Base-by-base conservation (phyloP, 2,329 filamentous ascomycete species). In the Neoarthrinium moseri region DNA sequence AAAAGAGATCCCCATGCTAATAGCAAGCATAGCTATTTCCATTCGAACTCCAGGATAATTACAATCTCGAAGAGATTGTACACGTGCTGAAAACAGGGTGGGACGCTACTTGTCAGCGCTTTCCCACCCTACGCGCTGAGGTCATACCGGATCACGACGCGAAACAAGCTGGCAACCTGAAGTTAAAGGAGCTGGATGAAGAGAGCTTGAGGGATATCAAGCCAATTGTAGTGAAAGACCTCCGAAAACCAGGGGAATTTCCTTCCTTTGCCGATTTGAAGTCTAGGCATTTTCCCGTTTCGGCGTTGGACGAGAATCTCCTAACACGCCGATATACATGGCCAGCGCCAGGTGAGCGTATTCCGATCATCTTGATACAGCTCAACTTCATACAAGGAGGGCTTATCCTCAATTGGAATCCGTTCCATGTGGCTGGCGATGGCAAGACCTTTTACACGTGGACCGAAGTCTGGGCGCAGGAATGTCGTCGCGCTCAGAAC, bases 391-490 rank as follows among this genome's bases (percentile, higher is more conserved):
- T 62, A 17, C 47, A 34, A 1, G 60, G 61, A 1, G 61, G 61
- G 7, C 17, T 64, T 43, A 52, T 63, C 13, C 36, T 63, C 34
- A 57, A 47, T 13, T 51, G 53, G 51, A 51, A 49, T 41, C 52
- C 54, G 15, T 56, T 64, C 6, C 65, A 68, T 26, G 58, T 68
- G 45, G 57, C 61, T 13, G 65, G 63, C 4, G 65, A 68, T 5
- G 64, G 59, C 3, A 62, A 52, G 12, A 52, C 59, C 3, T 68
- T 63, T 33, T 59, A 55, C 34, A 56, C 50, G 27, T 66, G 62
- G 62, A 58, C 60, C n/a, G 56, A 61, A 18, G 53, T 62, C 5
- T 68, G 65, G 64, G 65, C 64, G 3, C 62, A 67, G 42, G 64
- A 61, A 23, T 67, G 62, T 33, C 59, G 65, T 22, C 56, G 57